Evolutionary conservation across 768 basidiomycete species (phyloP).

Genomic region (Tephrocybe rancida): DNA sequence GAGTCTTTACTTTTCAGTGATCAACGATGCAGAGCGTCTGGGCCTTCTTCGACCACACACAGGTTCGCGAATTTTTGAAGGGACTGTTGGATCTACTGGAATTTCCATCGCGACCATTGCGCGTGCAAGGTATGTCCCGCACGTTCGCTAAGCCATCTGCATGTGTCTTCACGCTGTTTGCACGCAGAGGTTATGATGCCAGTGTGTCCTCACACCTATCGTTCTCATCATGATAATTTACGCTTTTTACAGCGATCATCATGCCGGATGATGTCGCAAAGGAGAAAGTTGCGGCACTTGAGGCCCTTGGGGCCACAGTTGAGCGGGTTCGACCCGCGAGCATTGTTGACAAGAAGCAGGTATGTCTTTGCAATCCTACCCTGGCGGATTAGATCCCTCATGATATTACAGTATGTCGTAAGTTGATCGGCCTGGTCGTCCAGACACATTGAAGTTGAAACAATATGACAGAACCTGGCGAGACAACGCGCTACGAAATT

Average conservation of each 20-base stretch:
- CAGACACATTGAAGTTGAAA: background rate
- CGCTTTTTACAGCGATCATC: conserved; percentile 64
- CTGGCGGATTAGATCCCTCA: background rate
- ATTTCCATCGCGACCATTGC: conserved; percentile 96
- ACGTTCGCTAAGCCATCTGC: background rate
- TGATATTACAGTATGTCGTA: conserved; percentile 59
- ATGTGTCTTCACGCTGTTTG: background rate
- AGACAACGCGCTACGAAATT: conserved; percentile 77
- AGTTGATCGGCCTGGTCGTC: conserved; percentile 27
- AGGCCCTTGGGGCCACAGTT: conserved; percentile 85
- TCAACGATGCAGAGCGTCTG: conserved; percentile 86
- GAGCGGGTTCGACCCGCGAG: conserved; percentile 91
- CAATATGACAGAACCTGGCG: conserved; percentile 74
- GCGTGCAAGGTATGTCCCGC: conserved; percentile 73
- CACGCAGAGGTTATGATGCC: conserved; percentile 78
- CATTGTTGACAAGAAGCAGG: conserved; percentile 97
- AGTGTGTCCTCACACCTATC: conserved; percentile 48
- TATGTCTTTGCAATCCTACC: conserved; percentile 26
- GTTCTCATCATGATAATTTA: background rate
- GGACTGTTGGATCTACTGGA: conserved; percentile 94
- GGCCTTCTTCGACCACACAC: conserved; percentile 86
- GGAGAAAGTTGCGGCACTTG: conserved; percentile 87
- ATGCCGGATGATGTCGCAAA: conserved; percentile 89
- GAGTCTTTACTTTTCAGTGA: conserved; percentile 56
- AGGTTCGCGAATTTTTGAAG: conserved; percentile 93